Percentiles rank a stretch among this genome's conserved stretches.
Evolutionary conservation across 2,329 filamentous ascomycete species (phyloP).

Genomic region (Beauveria sp.): DNA sequence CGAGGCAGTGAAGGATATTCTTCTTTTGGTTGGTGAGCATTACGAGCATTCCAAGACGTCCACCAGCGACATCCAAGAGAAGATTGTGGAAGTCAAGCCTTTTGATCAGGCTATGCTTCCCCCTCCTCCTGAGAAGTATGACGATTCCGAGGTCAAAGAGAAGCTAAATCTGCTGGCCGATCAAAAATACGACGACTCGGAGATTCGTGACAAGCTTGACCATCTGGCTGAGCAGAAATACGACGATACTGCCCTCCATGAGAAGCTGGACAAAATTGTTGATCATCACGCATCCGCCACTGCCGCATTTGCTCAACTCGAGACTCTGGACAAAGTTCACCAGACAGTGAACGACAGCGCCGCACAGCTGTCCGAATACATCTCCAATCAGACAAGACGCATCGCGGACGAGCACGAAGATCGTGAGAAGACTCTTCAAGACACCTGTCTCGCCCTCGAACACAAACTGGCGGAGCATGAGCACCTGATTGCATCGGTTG

Average conservation of each 20-base stretch:
- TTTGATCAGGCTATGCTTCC: conserved; percentile 52
- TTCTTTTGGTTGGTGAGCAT: conserved; percentile 74
- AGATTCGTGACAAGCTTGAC: conserved; percentile 20
- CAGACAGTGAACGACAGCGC: conserved; percentile 79
- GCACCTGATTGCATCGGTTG: conserved; percentile 49
- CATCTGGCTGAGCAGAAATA: conserved; percentile 17
- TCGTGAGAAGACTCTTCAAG: conserved; percentile 70
- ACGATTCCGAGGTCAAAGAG: conserved; percentile 32
- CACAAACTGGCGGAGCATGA: conserved; percentile 61
- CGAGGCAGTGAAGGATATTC: conserved; percentile 77
- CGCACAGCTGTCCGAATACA: conserved; percentile 74
- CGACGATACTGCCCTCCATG: conserved; percentile 12
- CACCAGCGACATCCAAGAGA: conserved; percentile 45
- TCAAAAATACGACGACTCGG: conserved; percentile 26
- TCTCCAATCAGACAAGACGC: conserved; percentile 66
- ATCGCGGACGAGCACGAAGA: conserved; percentile 72
- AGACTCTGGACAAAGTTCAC: conserved; percentile 82
- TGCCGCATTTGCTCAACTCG: conserved; percentile 66
- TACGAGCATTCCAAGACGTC: conserved; percentile 78
- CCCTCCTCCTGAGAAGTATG: conserved; percentile 51
- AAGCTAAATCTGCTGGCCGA: conserved; percentile 27
- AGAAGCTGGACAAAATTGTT: conserved; percentile 23
- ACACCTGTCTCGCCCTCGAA: conserved; percentile 74
- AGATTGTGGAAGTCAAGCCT: conserved; percentile 54
- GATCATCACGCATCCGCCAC: conserved; percentile 53